phyloP scores from a whole-genome alignment of 768 basidiomycete species.

The Russula compacta region DNA sequence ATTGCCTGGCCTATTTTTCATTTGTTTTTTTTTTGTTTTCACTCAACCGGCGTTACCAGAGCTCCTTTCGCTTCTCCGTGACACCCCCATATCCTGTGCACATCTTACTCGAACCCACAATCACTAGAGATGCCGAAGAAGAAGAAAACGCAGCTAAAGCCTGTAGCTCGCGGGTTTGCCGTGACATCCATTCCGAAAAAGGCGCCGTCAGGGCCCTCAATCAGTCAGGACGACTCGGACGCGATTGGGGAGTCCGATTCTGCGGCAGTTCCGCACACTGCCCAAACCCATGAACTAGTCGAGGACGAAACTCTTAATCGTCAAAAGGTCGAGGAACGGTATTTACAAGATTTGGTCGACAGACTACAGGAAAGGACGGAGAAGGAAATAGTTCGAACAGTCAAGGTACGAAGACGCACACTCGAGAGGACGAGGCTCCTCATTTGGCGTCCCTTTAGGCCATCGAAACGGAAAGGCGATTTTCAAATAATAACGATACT shows the following conservation, averaged over 20 bases:
- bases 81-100: conserved; percentile 7
- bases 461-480: conserved; percentile 74
- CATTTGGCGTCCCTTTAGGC: conserved; percentile 35
- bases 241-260: conserved; percentile 2
- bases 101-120: neutral
- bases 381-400: conserved; percentile 62
- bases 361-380: conserved; percentile 81
- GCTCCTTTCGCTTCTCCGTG: neutral
- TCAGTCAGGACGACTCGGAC: conserved; percentile 17
- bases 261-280: neutral
- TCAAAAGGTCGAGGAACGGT: conserved; percentile 41
- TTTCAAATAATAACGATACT: conserved; percentile 37
- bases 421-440: neutral
- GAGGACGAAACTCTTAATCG: conserved; percentile 26
- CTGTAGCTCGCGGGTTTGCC: conserved; percentile 66
- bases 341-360: conserved; percentile 67
- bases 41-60: neutral
- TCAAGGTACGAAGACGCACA: conserved; percentile 46
- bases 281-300: neutral
- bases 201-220: conserved; percentile 28
- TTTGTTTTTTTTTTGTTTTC: no score
- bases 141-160: conserved; percentile 75
- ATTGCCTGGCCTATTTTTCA: neutral
- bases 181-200: conserved; percentile 83
- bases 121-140: conserved; percentile 59